phyloP scores from a whole-genome alignment of 2,329 filamentous ascomycete genomes.

The Botrytis paeoniae region DNA sequence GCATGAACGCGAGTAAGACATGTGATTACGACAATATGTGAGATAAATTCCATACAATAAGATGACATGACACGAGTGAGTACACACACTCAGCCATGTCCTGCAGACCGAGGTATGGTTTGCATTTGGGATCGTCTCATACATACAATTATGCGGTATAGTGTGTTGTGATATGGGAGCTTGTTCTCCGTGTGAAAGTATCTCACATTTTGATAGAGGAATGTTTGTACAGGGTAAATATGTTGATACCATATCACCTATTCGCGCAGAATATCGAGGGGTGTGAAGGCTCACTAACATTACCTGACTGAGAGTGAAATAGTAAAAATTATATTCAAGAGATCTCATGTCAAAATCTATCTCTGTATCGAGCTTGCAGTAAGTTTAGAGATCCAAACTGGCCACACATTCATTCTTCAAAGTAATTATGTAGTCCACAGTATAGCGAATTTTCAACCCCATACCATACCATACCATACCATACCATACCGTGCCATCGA shows the following conservation, averaged over 20 bases:
- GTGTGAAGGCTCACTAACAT: background rate
- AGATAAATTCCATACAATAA: background rate
- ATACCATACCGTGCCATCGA: background rate
- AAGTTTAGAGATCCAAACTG: background rate
- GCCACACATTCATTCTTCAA: background rate
- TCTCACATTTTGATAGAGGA: background rate
- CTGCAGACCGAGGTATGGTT: background rate
- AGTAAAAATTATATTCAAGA: background rate
- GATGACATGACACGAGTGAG: background rate
- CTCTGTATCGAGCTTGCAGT: background rate
- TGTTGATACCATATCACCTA: background rate
- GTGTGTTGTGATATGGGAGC: background rate
- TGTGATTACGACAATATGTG: background rate
- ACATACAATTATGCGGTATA: background rate
- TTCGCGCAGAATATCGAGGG: background rate
- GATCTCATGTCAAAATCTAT: background rate
- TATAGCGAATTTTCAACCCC: background rate
- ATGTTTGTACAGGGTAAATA: background rate
- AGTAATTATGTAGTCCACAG: background rate
- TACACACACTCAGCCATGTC: background rate
- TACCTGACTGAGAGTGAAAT: background rate
- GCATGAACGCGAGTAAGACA: background rate
- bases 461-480: background rate
- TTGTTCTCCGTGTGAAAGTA: background rate
- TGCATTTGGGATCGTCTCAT: background rate